Conservation (phyloP, 1,139 yeast species). For the Diutina mesorugosa region DNA sequence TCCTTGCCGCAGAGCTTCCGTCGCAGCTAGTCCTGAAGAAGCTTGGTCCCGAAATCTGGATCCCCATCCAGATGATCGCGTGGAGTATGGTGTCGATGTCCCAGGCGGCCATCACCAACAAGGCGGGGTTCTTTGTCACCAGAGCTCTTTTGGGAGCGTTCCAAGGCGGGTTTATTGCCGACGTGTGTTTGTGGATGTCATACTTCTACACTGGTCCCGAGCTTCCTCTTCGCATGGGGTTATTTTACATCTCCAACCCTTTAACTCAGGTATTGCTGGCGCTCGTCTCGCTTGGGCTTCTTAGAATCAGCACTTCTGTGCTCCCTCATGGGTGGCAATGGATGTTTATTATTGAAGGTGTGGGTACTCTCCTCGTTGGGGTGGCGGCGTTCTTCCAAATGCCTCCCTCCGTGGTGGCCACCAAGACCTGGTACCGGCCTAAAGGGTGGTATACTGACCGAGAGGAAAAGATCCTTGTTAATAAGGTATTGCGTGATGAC, state of each 20-base stretch:
- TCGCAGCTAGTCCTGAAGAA: conserved; percentile 19
- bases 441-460: conserved; percentile 54
- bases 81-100: background rate
- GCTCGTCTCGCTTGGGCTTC: background rate
- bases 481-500: conserved; percentile 52
- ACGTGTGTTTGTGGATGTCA: background rate
- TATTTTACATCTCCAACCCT: background rate
- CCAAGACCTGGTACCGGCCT: conserved; percentile 36
- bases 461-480: conserved; percentile 51
- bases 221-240: background rate
- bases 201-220: background rate
- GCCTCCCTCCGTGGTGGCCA: conserved; percentile 48
- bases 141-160: background rate
- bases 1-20: conserved; percentile 20
- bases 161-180: conserved; percentile 2
- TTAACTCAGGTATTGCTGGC: background rate
- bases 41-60: conserved; percentile 9
- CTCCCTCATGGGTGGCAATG: conserved; percentile 23
- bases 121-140: background rate
- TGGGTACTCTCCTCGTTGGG: conserved; percentile 43
- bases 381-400: conserved; percentile 37
- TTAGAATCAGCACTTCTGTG: background rate
- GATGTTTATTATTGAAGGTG: conserved; percentile 55
- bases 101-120: background rate
- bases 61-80: conserved; percentile 1